Base-by-base conservation (phyloP, 2,329 filamentous ascomycete genomes). In the Diaporthe capsici region DNA sequence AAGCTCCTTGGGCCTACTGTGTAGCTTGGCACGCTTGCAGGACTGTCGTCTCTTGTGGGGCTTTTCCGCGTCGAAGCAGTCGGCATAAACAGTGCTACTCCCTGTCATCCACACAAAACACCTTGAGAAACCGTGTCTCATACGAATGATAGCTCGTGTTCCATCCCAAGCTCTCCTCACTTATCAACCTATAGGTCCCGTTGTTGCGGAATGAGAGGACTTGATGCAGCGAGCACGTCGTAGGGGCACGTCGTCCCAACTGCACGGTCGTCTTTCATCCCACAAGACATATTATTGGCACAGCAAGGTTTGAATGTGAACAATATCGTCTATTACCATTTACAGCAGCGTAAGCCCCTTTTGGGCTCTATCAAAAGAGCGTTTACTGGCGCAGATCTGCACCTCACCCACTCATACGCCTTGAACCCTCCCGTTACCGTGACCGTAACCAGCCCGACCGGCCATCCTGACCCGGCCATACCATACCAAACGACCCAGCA, bases 291-390 rank as follows among this genome's bases (percentile, higher is more conserved):
- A 12, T 51, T 34, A 13, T 67, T 34, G n/a, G 3, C 44, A 6
- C 31, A 49, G 31, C 65, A 28, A 4, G 5, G 6, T 42, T 55
- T 53, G 49, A 55, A 70, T 70, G 9, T 42, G 65, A 55, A 53
- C 65, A 42, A 31, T 55, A 20, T 70, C 22, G 55, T 70, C 65
- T 70, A 55, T 70, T 70, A 70, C 49, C 49, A 70, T 70, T 70
- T 31, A 70, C 49, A 39, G 34, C n/a, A 70, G 65, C 49, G 15
- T 25, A 13, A 55, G 65, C 65, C 34, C 47, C 5, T 42, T 55
- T 55, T 22, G 49, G 65, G 49, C 65, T 70, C 34, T 55, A 22
- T 39, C 6, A 39, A 70, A 70, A 34, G 65, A 55, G 49, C 47
- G 49, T 70, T 42, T 13, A 42, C 28, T 55, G 49, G 65, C 65